phyloP scores from a whole-genome alignment of 495 filamentous ascomycete species.

The Xylaria longipes region DNA sequence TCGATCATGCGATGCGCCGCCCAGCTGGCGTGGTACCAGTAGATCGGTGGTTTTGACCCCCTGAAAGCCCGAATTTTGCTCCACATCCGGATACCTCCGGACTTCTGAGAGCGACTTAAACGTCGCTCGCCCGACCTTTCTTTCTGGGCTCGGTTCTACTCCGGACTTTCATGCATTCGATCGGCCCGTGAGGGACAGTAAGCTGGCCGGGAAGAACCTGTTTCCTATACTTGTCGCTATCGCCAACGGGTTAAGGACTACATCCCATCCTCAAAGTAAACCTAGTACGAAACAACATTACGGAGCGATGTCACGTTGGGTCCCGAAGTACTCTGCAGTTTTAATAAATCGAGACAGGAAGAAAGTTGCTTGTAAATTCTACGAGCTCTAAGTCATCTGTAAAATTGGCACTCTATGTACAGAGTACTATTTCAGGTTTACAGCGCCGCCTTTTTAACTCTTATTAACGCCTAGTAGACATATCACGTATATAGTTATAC shows the following conservation, averaged over 20 bases:
- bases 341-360: not conserved
- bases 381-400: not conserved
- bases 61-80: not conserved
- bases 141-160: not conserved
- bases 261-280: too few species aligned
- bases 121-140: not conserved
- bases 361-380: not conserved
- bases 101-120: not conserved
- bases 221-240: not conserved
- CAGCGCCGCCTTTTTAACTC: not conserved
- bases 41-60: not conserved
- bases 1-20: conserved; percentile 15
- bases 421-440: not conserved
- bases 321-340: not conserved
- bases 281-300: too few species aligned
- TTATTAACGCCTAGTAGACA: not conserved
- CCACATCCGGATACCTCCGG: conserved; percentile 1
- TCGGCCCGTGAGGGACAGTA: not conserved
- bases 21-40: conserved; percentile 3
- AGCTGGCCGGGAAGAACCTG: not conserved
- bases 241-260: too few species aligned
- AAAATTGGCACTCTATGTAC: not conserved
- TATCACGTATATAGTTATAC: too few species aligned
- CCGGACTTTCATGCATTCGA: not conserved
- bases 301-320: not conserved